These are phyloP conservation scores for Fomitopsis schrenkii DNA, from an alignment of 1,284 basidiomycete genomes.

Conservation along the genomic window DNA sequence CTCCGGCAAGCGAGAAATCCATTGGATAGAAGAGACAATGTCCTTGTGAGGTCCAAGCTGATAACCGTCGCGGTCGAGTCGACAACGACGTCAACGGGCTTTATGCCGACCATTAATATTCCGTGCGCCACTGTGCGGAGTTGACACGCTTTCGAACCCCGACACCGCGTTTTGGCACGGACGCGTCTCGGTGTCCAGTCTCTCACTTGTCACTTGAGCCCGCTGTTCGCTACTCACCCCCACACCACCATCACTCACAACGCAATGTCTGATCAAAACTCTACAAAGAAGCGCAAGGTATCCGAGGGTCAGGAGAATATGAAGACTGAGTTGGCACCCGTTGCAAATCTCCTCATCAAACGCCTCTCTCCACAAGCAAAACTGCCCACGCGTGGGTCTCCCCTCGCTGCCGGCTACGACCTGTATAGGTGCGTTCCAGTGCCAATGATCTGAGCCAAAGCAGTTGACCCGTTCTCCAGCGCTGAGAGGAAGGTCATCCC, in stretches of 20 bases:
- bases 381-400: constrained; percentile 85
- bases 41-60: too few species aligned
- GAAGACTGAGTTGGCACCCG: constrained; percentile 29
- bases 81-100: not conserved
- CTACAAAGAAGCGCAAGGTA: constrained; percentile 56
- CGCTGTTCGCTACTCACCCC: not conserved
- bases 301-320: constrained; percentile 31
- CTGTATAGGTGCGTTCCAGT: constrained; percentile 68
- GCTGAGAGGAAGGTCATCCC: constrained; percentile 79
- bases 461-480: constrained; percentile 33
- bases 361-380: constrained; percentile 79
- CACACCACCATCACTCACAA: constrained; percentile 2
- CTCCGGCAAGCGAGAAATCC: constrained; percentile 12
- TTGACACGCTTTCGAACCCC: constrained; percentile 23
- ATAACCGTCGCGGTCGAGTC: not conserved
- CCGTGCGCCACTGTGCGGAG: constrained; percentile 13
- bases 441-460: not conserved
- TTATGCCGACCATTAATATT: not conserved
- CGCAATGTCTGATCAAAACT: not conserved
- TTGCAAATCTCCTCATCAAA: constrained; percentile 75
- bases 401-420: constrained; percentile 90
- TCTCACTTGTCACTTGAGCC: too few species aligned
- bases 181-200: constrained; percentile 8
- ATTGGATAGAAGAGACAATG: constrained; percentile 3
- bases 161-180: constrained; percentile 14